phyloP scores from a whole-genome alignment of 148 eudicot species.

The Salicornia ramosissima region DNA sequence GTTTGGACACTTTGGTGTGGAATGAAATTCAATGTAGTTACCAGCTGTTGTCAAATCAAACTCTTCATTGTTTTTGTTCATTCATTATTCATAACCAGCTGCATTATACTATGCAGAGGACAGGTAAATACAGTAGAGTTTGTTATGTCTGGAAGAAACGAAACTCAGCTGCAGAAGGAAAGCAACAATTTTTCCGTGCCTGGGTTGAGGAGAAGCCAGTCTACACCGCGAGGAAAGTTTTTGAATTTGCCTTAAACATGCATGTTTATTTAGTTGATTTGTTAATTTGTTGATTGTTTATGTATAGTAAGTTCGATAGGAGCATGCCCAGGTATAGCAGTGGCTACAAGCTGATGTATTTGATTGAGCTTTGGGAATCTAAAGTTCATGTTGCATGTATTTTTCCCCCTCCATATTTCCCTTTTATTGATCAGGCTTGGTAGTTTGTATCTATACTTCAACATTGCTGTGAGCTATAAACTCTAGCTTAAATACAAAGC shows the following conservation, averaged over 20 bases:
- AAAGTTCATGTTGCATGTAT: slow-evolving; percentile 6
- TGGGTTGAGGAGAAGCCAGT: slow-evolving; percentile 66
- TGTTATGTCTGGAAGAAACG: slow-evolving; percentile 33
- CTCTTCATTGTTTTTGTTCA: no score
- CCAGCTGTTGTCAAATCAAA: no score
- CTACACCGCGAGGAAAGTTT: slow-evolving; percentile 77
- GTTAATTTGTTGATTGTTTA: not conserved
- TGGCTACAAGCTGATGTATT: slow-evolving; percentile 14
- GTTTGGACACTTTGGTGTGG: no score
- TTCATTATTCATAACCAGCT: no score
- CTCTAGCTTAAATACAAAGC: no score
- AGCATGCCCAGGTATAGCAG: slow-evolving; percentile 18
- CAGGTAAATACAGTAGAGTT: slow-evolving; percentile 35
- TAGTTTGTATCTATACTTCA: not conserved
- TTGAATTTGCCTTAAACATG: slow-evolving; percentile 40
- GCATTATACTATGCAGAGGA: no score
- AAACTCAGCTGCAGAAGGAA: slow-evolving; percentile 48
- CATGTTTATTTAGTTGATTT: not conserved
- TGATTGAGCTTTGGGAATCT: slow-evolving; percentile 13
- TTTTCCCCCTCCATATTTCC: no score
- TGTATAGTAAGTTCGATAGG: slow-evolving; percentile 24
- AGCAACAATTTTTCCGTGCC: slow-evolving; percentile 35
- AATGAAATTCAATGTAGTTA: no score
- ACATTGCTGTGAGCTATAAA: not conserved
- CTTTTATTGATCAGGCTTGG: no score